Evolutionary conservation across 768 basidiomycete genomes (phyloP).

Genomic region (Russula dissimulans): DNA sequence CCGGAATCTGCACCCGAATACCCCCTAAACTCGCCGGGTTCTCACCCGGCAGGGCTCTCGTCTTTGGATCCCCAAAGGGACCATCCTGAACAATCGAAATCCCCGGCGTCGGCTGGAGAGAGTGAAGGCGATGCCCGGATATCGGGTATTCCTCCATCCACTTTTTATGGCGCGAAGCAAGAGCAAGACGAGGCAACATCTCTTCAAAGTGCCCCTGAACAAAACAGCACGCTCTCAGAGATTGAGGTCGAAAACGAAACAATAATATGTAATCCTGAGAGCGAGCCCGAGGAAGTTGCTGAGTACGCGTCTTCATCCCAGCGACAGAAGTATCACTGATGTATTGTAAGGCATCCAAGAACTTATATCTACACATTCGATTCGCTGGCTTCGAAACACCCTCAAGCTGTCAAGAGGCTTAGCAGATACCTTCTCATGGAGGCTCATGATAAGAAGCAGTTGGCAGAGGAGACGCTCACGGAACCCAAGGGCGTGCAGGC

Average conservation of each 20-base stretch:
- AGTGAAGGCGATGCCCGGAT: background rate
- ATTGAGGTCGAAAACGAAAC: conserved; percentile 3
- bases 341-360: conserved; percentile 33
- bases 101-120: background rate
- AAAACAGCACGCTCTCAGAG: background rate
- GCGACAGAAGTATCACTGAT: background rate
- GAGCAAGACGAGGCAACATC: background rate
- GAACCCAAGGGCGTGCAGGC: conserved; percentile 41
- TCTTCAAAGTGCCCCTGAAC: background rate
- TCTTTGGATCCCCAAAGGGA: background rate
- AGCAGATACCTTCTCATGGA: conserved; percentile 63
- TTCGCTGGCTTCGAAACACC: conserved; percentile 72
- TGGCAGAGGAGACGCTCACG: conserved; percentile 26
- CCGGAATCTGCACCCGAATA: background rate
- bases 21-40: background rate
- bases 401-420: conserved; percentile 51
- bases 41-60: background rate
- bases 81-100: background rate
- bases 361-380: conserved; percentile 82
- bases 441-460: conserved; percentile 54
- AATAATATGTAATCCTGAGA: conserved; percentile 4
- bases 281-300: conserved; percentile 6
- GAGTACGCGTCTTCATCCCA: background rate
- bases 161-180: conserved; percentile 6
- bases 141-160: conserved; percentile 4